Evolutionary conservation across 495 filamentous ascomycete species (phyloP).

Genomic region (Lophiotrema nucula): DNA sequence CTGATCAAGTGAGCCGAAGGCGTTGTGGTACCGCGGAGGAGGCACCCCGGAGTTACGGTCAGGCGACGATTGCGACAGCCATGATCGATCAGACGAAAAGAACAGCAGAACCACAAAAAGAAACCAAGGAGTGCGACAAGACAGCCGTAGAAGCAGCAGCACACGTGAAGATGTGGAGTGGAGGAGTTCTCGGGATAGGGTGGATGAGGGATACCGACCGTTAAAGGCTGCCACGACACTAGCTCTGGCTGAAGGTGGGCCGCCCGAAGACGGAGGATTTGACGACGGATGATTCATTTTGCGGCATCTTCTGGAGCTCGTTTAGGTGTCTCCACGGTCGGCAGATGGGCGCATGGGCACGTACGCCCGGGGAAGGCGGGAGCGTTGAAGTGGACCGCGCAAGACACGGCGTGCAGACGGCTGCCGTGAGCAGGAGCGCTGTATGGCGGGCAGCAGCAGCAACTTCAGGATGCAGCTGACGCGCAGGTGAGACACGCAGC

Average conservation of each 20-base stretch:
- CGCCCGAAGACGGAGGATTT: conserved; percentile 44
- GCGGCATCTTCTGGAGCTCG: conserved; percentile 20
- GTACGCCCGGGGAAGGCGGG: conserved; percentile 11
- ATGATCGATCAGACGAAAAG: conserved; percentile 5
- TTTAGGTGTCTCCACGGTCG: conserved; percentile 13
- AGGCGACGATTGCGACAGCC: conserved; percentile 3
- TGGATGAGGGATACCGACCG: conserved; percentile 55
- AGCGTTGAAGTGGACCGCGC: background rate
- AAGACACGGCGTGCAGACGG: background rate
- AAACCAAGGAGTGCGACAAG: background rate
- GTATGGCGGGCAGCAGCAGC: background rate
- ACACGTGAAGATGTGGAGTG: background rate
- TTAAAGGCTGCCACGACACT: conserved; percentile 74
- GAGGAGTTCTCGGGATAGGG: background rate
- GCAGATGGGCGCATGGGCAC: conserved; percentile 12
- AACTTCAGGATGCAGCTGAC: background rate
- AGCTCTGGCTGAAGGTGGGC: conserved; percentile 50
- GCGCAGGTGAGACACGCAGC: conserved; percentile 1
- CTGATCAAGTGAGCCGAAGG: too few species aligned
- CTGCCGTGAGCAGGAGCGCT: background rate
- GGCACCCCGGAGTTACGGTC: conserved; percentile 12
- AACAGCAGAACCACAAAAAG: background rate
- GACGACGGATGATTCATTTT: conserved; percentile 33
- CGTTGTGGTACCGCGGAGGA: conserved; percentile 11
- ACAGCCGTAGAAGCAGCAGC: background rate